These are phyloP conservation scores for Fusarium sp. DNA, from an alignment of 2,329 filamentous ascomycete species.

Conservation along the genomic window DNA sequence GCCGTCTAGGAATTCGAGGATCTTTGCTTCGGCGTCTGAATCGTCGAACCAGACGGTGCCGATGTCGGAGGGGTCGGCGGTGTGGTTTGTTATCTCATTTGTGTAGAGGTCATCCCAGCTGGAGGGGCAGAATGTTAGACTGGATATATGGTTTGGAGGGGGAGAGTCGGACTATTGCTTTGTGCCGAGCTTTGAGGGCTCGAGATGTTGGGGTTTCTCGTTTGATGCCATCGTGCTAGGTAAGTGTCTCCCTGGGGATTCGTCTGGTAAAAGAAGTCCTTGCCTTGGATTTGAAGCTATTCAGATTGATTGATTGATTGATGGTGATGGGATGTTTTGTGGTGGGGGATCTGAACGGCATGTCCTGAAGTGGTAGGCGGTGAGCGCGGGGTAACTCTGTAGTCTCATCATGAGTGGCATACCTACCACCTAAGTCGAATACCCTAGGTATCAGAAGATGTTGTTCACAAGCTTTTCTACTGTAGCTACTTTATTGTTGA, in stretches of 20 bases:
- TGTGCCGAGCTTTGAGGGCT: conserved; percentile 85
- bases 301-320: conserved; percentile 8
- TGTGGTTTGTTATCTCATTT: conserved; percentile 79
- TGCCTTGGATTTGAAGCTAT: conserved; percentile 26
- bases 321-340: conserved; percentile 25
- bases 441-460: too few relatives aligned
- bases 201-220: conserved; percentile 74
- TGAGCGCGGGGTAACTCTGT: conserved; percentile 34
- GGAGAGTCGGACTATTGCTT: conserved; percentile 83
- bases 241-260: neutral
- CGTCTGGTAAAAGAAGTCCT: neutral
- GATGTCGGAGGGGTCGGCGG: conserved; percentile 80
- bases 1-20: conserved; percentile 76
- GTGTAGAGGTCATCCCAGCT: conserved; percentile 86
- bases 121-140: conserved; percentile 30
- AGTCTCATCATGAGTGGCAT: neutral
- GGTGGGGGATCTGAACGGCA: conserved; percentile 43
- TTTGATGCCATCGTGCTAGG: conserved; percentile 37
- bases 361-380: conserved; percentile 47
- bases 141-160: conserved; percentile 7
- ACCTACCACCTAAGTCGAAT: too few relatives aligned
- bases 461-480: too few relatives aligned
- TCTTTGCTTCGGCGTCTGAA: conserved; percentile 86
- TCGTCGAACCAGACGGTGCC: conserved; percentile 98
- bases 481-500: too few relatives aligned